Base-by-base conservation (phyloP, 139 green algal species). In the Coccomyxa sp. region DNA sequence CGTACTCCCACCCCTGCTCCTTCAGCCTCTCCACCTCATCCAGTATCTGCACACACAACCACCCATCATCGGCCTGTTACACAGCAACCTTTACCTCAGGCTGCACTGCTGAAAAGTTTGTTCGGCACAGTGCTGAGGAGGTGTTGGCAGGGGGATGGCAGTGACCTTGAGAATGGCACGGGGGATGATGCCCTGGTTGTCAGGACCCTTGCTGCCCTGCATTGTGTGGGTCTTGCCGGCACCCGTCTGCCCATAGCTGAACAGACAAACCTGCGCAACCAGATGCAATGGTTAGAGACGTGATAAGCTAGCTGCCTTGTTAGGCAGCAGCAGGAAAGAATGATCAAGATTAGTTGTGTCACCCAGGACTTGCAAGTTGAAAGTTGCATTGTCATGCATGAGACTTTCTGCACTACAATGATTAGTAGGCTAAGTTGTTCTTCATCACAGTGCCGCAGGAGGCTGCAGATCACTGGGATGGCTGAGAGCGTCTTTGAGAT, bases 161-260 rank as follows among this genome's bases (percentile, higher is more conserved):
- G 38, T 51, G 74, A 82, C 58, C 79, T 78, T 78, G 59, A 76
- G 30, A 4, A 85, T 77, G 14, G 94, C 89, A 0, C 96, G 89
- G 0, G 95, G 94, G 76, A 98, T 98, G 91, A 99, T 96, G 85
- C 96, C 96, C 23, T 91, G 86, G 1, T 81, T 84, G 13, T 90
- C 89, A 0, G 84, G 67, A 13, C 74, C 77, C 10, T 59, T 28
- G n/a, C 81, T 81, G n/a, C 91, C 94, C 85, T 95, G 93, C 96
- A 99, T 99, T 11, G 96, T 99, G 94, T 98, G 92, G 13, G 96
- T 99, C 91, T 99, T 99, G 68, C 96, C 96, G 0, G 94, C 94
- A 11, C 96, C 96, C 15, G 96, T 99, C 91, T 99, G 96, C 45
- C 96, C 96, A 87, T 99, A 99, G 63, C 87, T 94, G 87, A 99